Base-by-base conservation (phyloP, 768 basidiomycete species). In the Coprinopsis cinerea region DNA sequence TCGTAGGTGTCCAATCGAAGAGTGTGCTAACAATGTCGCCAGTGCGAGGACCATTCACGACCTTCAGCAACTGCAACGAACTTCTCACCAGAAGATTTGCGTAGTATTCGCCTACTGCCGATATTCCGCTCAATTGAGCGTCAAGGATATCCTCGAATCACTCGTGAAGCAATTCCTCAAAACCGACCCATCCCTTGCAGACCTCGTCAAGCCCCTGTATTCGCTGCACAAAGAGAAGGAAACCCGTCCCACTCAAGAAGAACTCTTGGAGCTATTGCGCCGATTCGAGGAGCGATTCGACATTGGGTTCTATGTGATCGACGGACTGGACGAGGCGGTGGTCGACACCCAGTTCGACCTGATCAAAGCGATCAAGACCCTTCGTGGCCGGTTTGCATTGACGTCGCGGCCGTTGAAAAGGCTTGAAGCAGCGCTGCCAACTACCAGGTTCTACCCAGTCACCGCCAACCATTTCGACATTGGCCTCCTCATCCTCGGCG, bases 301-400 rank as follows among this genome's bases (percentile, higher is more conserved):
- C 11, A 26, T 18, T 39, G 20, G 9, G 11, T n/a, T 18, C 27
- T 28, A 22, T 15, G 3, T 30, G 2, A 11, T 49, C n/a, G 48
- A 49, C 20, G 48, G 39, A 2, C 35, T 49, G 18, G 48, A 49
- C 43, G 48, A 49, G 24, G 39, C 40, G 2, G 10, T 25, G 9
- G 20, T 27, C 27, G 48, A 49, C 18, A 28, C 28, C n/a, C 39
- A 49, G 40, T 24, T 41, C 28, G 48, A 42, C 17, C 26, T 49
- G 2, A n/a, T 49, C 18, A 2, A 20, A 15, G 27, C 27, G 2
- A 13, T 49, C 13, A 7, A 18, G 9, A 27, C 39, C 23, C 2
- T 42, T 4, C 27, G 22, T 5, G 48, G 27, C 26, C 41, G 34
- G 18, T 32, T 49, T 4, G 9, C 34, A 2, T 27, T 49, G 17